Evolutionary conservation across 2,329 filamentous ascomycete genomes (phyloP), one percentile per base, ranked within the genome.

Genomic region (Aciculosporium take): DNA sequence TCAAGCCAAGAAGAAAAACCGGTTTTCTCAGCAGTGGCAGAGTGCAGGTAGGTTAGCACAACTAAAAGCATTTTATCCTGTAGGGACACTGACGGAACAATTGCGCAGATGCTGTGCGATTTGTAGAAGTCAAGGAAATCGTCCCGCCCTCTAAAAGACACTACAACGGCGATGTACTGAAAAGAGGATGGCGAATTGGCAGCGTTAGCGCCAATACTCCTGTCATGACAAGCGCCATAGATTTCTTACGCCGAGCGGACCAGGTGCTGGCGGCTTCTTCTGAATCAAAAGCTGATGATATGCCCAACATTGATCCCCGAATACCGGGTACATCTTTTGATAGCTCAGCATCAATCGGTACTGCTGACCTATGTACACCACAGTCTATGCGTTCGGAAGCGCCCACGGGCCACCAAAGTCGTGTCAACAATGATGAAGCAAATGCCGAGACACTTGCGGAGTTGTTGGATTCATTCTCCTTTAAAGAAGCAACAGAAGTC

Each of bases 161-260:
- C 10, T 35, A 46, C 18, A 15, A 21, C 4, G 31, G 27, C 13
- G 24, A 42, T 20, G 36, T 10, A 6, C 24, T 45, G 13, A n/a
- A 32, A 13, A 33, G 5, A 23, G 43, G 43, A 29, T 42, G 37
- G 43, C 18, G 34, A n/a, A 40, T 33, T n/a, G 13, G 1, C 12
- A 28, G 32, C 21, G 27, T 10, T 28, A 29, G 17, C 23, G 12
- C 25, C 20, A 25, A 24, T 23, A 17, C 20, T n/a, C 25, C 39
- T 13, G 36, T 13, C 13, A 42, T 45, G 18, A 27, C 28, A 10
- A 28, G 15, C 17, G 43, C 36, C 9, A n/a, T 42, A 10, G 40
- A 45, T 24, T 45, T 45, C 31, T 21, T 45, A 18, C 17, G 20
- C 17, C 40, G 40, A 37, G 18, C 20, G 5, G 43, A 45, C 20